These are phyloP conservation scores for Talaromyces verruculosus DNA, from an alignment of 2,329 filamentous ascomycete genomes.

Conservation along the genomic window DNA sequence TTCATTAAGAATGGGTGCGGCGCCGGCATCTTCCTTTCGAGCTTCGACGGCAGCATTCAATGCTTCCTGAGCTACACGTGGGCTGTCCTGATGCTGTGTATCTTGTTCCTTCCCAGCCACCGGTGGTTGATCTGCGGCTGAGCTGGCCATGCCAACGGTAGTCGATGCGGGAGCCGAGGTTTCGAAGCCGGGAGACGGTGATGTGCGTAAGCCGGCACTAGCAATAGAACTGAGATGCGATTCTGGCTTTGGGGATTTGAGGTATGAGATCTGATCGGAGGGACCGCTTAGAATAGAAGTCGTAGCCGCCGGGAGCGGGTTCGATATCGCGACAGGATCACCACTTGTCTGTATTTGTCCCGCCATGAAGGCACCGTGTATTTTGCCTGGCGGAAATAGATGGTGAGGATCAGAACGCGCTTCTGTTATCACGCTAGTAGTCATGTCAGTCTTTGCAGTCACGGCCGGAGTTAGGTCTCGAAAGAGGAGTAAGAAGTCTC, in stretches of 20 bases:
- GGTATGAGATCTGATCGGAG: conserved; percentile 34
- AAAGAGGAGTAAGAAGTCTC: not conserved
- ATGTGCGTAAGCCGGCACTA: conserved; percentile 43
- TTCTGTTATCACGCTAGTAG: conserved; percentile 31
- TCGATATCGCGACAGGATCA: conserved; percentile 42
- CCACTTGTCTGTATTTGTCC: conserved; percentile 44
- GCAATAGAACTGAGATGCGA: conserved; percentile 44
- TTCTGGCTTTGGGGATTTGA: conserved; percentile 38
- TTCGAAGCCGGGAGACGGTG: conserved; percentile 34
- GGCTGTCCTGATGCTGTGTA: conserved; percentile 32
- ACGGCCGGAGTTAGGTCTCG: not conserved
- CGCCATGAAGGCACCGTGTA: conserved; percentile 42
- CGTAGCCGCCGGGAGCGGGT: conserved; percentile 32
- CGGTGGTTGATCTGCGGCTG: conserved; percentile 49
- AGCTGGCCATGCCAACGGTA: conserved; percentile 41
- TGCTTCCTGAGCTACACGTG: conserved; percentile 45
- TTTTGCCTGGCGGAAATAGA: conserved; percentile 34
- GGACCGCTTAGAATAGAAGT: conserved; percentile 33
- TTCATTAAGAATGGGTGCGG: conserved; percentile 42
- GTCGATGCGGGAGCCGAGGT: conserved; percentile 35
- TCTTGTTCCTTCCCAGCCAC: conserved; percentile 35
- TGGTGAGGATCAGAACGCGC: conserved; percentile 30
- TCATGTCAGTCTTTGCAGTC: conserved; percentile 36
- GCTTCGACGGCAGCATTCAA: conserved; percentile 35
- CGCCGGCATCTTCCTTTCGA: conserved; percentile 32